Percentiles rank a stretch among this genome's conserved stretches.
These are phyloP conservation scores for Drechslera avenae DNA, from an alignment of 2,329 filamentous ascomycete species.

Conservation along the genomic window DNA sequence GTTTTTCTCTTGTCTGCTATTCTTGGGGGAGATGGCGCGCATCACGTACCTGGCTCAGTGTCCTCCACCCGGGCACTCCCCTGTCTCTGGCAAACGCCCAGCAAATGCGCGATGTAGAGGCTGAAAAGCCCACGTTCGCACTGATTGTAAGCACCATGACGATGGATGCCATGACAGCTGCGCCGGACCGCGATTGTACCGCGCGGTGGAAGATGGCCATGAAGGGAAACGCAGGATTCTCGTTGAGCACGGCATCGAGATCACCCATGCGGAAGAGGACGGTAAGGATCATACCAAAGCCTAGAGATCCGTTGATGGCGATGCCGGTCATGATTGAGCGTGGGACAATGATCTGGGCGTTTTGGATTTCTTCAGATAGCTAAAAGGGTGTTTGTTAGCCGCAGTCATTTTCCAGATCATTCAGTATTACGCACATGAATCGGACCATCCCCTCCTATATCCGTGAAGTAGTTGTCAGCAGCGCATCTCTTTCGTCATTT, in stretches of 20 bases:
- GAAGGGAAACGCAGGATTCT: slow-evolving; percentile 51
- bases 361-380: slow-evolving; percentile 38
- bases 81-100: slow-evolving; percentile 51
- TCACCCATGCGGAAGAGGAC: slow-evolving; percentile 43
- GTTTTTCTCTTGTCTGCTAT: background rate
- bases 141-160: slow-evolving; percentile 41
- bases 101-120: slow-evolving; percentile 46
- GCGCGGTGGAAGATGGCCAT: slow-evolving; percentile 55
- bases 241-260: slow-evolving; percentile 35
- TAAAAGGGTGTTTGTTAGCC: slow-evolving; percentile 20
- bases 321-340: slow-evolving; percentile 46
- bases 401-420: no score
- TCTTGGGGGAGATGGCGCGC: background rate
- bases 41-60: slow-evolving; percentile 20
- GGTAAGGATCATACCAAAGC: slow-evolving; percentile 39
- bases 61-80: slow-evolving; percentile 47
- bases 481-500: background rate
- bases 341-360: slow-evolving; percentile 39
- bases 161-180: slow-evolving; percentile 52
- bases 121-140: slow-evolving; percentile 43
- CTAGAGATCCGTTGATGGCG: slow-evolving; percentile 47
- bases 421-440: slow-evolving; percentile 38
- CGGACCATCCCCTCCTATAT: slow-evolving; percentile 36
- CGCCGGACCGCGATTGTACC: slow-evolving; percentile 38
- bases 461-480: background rate